Conservation (phyloP, 768 basidiomycete species). For the Naganishia onofrii region DNA sequence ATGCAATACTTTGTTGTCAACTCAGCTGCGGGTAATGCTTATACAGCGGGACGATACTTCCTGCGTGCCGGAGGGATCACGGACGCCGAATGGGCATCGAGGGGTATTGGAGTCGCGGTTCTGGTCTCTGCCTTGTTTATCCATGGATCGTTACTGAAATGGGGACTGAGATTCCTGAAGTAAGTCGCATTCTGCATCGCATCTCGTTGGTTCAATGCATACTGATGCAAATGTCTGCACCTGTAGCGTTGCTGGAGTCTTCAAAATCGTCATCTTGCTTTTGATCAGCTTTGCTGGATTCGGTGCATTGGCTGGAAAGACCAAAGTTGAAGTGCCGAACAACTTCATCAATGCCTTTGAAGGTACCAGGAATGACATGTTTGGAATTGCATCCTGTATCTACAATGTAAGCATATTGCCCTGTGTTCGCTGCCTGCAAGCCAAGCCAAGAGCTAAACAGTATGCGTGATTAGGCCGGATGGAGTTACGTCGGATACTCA, state of each 20-base stretch:
- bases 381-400: slow-evolving; percentile 23
- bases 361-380: slow-evolving; percentile 20
- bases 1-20: not conserved
- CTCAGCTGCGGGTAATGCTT: slow-evolving; percentile 33
- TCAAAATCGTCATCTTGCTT: slow-evolving; percentile 61
- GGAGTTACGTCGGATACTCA: slow-evolving; percentile 26
- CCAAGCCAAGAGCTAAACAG: no score
- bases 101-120: slow-evolving; percentile 64
- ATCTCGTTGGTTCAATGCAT: not conserved
- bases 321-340: slow-evolving; percentile 21
- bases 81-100: slow-evolving; percentile 58
- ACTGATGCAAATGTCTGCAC: not conserved
- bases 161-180: slow-evolving; percentile 38
- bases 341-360: slow-evolving; percentile 28
- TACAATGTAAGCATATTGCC: slow-evolving; percentile 18
- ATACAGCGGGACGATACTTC: slow-evolving; percentile 30
- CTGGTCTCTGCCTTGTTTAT: slow-evolving; percentile 33
- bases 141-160: slow-evolving; percentile 33
- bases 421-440: no score
- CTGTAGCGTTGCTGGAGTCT: slow-evolving; percentile 57
- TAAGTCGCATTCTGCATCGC: not conserved
- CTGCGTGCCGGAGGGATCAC: slow-evolving; percentile 28
- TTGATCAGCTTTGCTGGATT: slow-evolving; percentile 59
- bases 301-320: slow-evolving; percentile 59
- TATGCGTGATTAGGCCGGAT: not conserved